Base-by-base conservation (phyloP, 2,329 filamentous ascomycete species). In the Zymoseptoria ardabiliae region DNA sequence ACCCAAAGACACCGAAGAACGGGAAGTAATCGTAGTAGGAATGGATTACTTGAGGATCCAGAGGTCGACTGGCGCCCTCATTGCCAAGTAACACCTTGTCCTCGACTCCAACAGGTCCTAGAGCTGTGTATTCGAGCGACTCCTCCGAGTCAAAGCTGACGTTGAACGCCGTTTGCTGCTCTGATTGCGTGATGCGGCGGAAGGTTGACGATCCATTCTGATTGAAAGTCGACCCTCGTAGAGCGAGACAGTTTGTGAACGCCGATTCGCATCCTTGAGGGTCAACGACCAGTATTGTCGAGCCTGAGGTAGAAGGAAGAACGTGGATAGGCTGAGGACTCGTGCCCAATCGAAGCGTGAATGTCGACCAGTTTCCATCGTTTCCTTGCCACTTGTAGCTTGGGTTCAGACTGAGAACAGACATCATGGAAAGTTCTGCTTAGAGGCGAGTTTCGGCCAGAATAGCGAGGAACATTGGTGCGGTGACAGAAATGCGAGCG, bases 1-100 rank as follows among this genome's bases (percentile, higher is more conserved):
- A 61, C 0, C 75, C 73, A 4, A 79, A 66, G 6, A 61, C 59
- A 5, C 77, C 76, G 2, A 77, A 58, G 57, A 69, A 76, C 63
- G 61, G 61, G 9, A 28, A 22, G 1, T 54, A n/a, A 7, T 22
- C 54, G 7, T 30, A 55, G 50, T 54, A 61, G 7, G 53, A 30
- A 1, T 52, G 57, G 8, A 65, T 19, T 3, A 60, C 10, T n/a
- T 61, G 63, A 8, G 53, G 17, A 1, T 59, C 41, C 19, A 60
- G 17, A 1, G 17, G 20, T 19, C 21, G 20, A 11, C n/a, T 53
- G 10, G 20, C 7, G 2, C 22, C 51, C n/a, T 28, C 22, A 25
- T 23, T 53, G 22, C 22, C 22, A 22, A 53, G 51, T n/a, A 19
- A 10, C 8, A 53, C 51, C 7, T 22, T 53, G 22, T 30, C 20